Conservation (phyloP, 1,284 basidiomycete species). For the Porogramme epimiltina region DNA sequence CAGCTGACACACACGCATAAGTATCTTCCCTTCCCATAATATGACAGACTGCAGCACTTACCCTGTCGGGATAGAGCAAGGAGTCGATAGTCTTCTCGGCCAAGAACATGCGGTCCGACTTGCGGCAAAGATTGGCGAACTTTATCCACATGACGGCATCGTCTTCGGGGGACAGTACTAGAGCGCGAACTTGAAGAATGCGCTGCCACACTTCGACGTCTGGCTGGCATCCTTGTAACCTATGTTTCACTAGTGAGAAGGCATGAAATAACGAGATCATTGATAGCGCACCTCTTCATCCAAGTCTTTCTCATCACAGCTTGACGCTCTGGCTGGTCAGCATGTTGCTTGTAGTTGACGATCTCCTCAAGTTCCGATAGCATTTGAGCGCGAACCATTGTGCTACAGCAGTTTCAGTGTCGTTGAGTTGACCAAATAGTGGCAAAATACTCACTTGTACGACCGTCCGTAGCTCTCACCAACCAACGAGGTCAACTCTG, state of each 20-base stretch:
- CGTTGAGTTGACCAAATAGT: not conserved
- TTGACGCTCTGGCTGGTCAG: conserved; percentile 93
- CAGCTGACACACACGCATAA: conserved; percentile 10
- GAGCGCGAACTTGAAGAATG: conserved; percentile 92
- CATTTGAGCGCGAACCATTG: conserved; percentile 98
- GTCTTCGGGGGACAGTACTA: conserved; percentile 92
- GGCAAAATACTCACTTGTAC: conserved; percentile 76
- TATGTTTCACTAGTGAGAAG: conserved; percentile 39
- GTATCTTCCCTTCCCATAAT: not conserved
- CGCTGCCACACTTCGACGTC: conserved; percentile 99
- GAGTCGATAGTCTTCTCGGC: conserved; percentile 98
- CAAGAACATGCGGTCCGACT: conserved; percentile 83
- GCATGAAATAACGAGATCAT: conserved; percentile 8
- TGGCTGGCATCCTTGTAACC: conserved; percentile 91
- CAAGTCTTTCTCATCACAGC: conserved; percentile 87
- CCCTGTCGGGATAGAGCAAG: conserved; percentile 70
- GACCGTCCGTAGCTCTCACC: conserved; percentile 96
- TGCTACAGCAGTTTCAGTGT: conserved; percentile 47
- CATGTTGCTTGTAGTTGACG: conserved; percentile 92
- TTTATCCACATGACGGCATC: conserved; percentile 98
- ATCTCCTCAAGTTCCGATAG: conserved; percentile 98
- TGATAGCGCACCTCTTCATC: conserved; percentile 77
- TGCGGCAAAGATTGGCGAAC: conserved; percentile 87
- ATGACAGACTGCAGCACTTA: too few relatives aligned
- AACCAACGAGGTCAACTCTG: conserved; percentile 90